Evolutionary conservation across 106 monocot species (phyloP), one percentile per base, ranked within the genome.

Genomic region (Acorus gramineus): DNA sequence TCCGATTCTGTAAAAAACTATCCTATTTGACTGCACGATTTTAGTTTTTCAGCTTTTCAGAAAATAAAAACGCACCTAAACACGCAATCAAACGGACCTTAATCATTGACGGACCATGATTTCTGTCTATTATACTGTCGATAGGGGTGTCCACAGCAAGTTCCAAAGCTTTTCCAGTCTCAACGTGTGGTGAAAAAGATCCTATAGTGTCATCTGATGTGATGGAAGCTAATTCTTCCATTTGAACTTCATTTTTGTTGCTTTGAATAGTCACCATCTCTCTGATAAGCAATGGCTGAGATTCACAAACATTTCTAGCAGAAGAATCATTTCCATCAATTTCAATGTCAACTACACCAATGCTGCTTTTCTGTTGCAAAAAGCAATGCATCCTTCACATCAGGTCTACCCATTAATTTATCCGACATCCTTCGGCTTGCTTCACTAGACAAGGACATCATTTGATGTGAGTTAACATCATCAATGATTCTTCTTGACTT

Each of bases 401-500:
- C 52, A 7, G 52, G 9, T 9, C 5, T 9, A 59, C 50, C 4
- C 3, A 54, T 59, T 14, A 64, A 8, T 3, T 11, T 44, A 14
- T 62, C 69, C 12, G 60, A 12, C 11, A 10, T 5, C 49, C 2
- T 58, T 66, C 70, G 51, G 28, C 10, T 66, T 47, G 62, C 67
- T 53, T 58, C 62, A 53, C 50, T 59, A 47, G 63, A 10, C 42
- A 42, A 57, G 53, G 78, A 60, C 14, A 73, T 7, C 3, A 44
- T 11, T 46, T 69, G 78, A 66, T 52, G 63, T 63, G 71, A 66
- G 78, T 54, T 73, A 57, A 86, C 85, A 80, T 98, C 85, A 74
- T 81, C 74, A 9, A 88, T 54, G 59, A 98, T 84, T 6, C 43
- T 77, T 57, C 47, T 51, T 54, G 88, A 88, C 70, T 77, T 83